Percentiles rank a stretch among this genome's conserved stretches.
Evolutionary conservation across 805 yeast genomes (phyloP).

Genomic region (Nakazawaea wickerhamii): DNA sequence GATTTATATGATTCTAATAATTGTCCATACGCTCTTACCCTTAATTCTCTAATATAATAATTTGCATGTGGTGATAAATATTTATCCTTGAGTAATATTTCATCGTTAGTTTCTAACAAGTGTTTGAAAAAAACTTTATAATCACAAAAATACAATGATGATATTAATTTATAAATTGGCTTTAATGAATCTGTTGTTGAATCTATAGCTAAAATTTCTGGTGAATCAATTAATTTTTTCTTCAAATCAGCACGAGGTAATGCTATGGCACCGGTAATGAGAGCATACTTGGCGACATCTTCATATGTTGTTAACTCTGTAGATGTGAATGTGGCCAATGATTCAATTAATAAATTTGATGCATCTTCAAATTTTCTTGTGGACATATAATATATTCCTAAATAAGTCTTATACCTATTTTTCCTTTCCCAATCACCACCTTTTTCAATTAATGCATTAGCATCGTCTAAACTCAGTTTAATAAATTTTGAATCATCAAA

Average conservation of each 20-base stretch:
- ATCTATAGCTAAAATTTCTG: slow-evolving; percentile 80
- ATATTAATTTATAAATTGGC: slow-evolving; percentile 78
- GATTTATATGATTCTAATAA: slow-evolving; percentile 92
- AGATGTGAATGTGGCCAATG: slow-evolving; percentile 92
- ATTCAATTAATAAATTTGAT: slow-evolving; percentile 77
- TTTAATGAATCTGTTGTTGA: slow-evolving; percentile 67
- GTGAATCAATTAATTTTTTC: slow-evolving; percentile 82
- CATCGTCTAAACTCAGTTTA: slow-evolving; percentile 66
- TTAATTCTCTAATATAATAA: slow-evolving; percentile 84
- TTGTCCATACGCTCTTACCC: slow-evolving; percentile 93
- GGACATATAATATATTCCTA: slow-evolving; percentile 78
- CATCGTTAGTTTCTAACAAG: slow-evolving; percentile 71
- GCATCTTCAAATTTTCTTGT: slow-evolving; percentile 86
- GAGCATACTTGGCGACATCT: slow-evolving; percentile 82
- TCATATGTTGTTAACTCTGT: slow-evolving; percentile 86
- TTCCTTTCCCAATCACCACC: slow-evolving; percentile 99
- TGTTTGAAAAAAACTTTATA: slow-evolving; percentile 74
- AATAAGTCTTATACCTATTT: slow-evolving; percentile 87
- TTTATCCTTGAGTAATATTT: slow-evolving; percentile 54
- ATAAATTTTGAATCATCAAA: slow-evolving; percentile 71
- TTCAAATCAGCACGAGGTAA: slow-evolving; percentile 82
- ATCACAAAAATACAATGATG: slow-evolving; percentile 84
- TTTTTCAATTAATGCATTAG: slow-evolving; percentile 74
- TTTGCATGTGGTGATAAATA: slow-evolving; percentile 75
- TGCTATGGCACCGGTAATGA: slow-evolving; percentile 80